These are phyloP conservation scores for Fistulinella cinereoalba DNA, from an alignment of 1,284 basidiomycete genomes.

Conservation along the genomic window DNA sequence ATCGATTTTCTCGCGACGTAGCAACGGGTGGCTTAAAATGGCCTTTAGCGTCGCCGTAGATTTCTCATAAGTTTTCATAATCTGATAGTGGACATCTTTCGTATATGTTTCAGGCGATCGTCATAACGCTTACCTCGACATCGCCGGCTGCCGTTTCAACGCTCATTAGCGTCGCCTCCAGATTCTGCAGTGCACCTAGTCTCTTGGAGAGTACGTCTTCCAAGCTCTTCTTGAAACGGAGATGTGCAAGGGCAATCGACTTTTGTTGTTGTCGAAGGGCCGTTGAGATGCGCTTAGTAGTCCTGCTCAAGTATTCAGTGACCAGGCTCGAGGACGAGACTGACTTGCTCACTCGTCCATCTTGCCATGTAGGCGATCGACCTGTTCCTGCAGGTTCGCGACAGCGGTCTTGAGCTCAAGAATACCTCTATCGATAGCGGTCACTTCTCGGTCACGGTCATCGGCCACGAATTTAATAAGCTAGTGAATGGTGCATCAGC, in stretches of 20 bases:
- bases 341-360: slow-evolving; percentile 57
- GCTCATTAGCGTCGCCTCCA: slow-evolving; percentile 73
- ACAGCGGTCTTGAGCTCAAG: slow-evolving; percentile 72
- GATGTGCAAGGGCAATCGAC: slow-evolving; percentile 66
- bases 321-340: not conserved
- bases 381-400: slow-evolving; percentile 60
- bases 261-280: slow-evolving; percentile 72
- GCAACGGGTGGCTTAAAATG: slow-evolving; percentile 76
- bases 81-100: slow-evolving; percentile 42
- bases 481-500: slow-evolving; percentile 37
- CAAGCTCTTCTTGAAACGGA: slow-evolving; percentile 77
- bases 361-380: slow-evolving; percentile 61
- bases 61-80: slow-evolving; percentile 82
- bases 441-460: slow-evolving; percentile 49
- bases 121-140: slow-evolving; percentile 59
- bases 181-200: slow-evolving; percentile 66
- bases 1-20: slow-evolving; percentile 77
- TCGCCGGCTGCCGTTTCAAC: slow-evolving; percentile 89
- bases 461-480: slow-evolving; percentile 70
- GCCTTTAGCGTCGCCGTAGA: slow-evolving; percentile 74
- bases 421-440: slow-evolving; percentile 70
- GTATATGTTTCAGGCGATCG: not conserved
- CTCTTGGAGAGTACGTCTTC: slow-evolving; percentile 79
- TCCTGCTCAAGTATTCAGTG: slow-evolving; percentile 41
- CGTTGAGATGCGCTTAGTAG: slow-evolving; percentile 59